These are phyloP conservation scores for Colletotrichum sidae DNA, from an alignment of 2,329 filamentous ascomycete genomes.

Conservation along the genomic window DNA sequence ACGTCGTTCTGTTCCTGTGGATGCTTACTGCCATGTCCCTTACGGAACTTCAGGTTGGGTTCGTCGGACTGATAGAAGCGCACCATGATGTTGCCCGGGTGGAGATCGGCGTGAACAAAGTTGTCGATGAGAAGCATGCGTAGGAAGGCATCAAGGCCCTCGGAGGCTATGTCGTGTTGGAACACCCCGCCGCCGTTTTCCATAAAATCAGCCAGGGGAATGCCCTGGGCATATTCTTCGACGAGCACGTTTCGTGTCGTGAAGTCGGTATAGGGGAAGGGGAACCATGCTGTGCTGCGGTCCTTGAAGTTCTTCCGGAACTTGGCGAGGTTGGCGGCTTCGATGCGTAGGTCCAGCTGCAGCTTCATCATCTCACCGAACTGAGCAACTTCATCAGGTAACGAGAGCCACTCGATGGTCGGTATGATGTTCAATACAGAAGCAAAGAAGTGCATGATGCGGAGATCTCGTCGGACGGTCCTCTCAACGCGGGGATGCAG, in stretches of 20 bases:
- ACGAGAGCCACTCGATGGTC: conserved; percentile 95
- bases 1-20: conserved; percentile 73
- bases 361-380: conserved; percentile 99
- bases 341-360: conserved; percentile 95
- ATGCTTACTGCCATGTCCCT: conserved; percentile 44
- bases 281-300: conserved; percentile 94
- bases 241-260: conserved; percentile 92
- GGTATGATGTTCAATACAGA: conserved; percentile 85
- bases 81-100: conserved; percentile 99
- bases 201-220: conserved; percentile 89
- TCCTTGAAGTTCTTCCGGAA: conserved; percentile 93
- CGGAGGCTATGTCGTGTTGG: conserved; percentile 92
- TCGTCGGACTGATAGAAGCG: conserved; percentile 91
- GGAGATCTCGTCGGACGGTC: conserved; percentile 87
- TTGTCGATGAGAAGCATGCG: conserved; percentile 98
- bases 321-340: conserved; percentile 87
- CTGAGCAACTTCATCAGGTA: conserved; percentile 92
- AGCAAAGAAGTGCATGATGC: conserved; percentile 95
- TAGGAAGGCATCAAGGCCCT: conserved; percentile 94
- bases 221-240: conserved; percentile 95
- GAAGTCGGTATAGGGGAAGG: conserved; percentile 91
- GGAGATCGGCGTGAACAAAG: conserved; percentile 95
- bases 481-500: conserved; percentile 92
- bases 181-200: conserved; percentile 93
- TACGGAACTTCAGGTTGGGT: conserved; percentile 66